Percentiles rank a stretch among this genome's conserved stretches.
These are phyloP conservation scores for Amphirosellinia nigrospora DNA, from an alignment of 495 filamentous ascomycete species.

Conservation along the genomic window DNA sequence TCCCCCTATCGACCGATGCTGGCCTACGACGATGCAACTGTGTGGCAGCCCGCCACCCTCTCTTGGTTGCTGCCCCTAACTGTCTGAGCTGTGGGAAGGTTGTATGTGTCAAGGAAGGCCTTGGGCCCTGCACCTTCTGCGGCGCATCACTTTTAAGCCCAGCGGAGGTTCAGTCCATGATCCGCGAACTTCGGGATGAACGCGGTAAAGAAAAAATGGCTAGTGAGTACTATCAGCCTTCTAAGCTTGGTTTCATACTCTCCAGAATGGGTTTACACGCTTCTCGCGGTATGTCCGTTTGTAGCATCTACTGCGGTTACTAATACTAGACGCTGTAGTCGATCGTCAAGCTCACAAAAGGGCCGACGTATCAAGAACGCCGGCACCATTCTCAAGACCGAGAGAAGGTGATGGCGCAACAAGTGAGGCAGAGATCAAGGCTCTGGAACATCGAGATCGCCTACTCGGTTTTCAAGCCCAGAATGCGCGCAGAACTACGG, in stretches of 20 bases:
- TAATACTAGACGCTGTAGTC: constrained; percentile 34
- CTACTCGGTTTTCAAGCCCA: constrained; percentile 85
- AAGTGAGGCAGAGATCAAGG: constrained; percentile 57
- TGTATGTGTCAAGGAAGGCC: constrained; percentile 92
- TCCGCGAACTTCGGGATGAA: constrained; percentile 83
- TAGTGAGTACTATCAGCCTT: constrained; percentile 4
- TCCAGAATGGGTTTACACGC: background rate
- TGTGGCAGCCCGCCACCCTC: constrained; percentile 81
- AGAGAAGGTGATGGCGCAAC: constrained; percentile 44
- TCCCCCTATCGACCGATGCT: constrained; percentile 60
- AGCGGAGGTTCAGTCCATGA: constrained; percentile 80
- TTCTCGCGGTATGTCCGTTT: background rate
- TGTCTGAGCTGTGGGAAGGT: constrained; percentile 94
- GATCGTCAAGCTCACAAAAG: constrained; percentile 71
- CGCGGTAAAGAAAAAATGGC: constrained; percentile 84
- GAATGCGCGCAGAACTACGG: constrained; percentile 84
- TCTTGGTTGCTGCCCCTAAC: constrained; percentile 87
- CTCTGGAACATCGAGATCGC: constrained; percentile 80
- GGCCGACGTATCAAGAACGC: constrained; percentile 64
- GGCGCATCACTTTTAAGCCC: constrained; percentile 70
- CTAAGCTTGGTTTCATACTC: background rate
- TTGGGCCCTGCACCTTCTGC: constrained; percentile 96
- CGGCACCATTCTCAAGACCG: constrained; percentile 56
- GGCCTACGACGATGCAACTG: constrained; percentile 77
- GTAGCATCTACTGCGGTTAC: background rate